Conservation (phyloP, 345 rosid genomes). For the Sisymbrium irio region DNA sequence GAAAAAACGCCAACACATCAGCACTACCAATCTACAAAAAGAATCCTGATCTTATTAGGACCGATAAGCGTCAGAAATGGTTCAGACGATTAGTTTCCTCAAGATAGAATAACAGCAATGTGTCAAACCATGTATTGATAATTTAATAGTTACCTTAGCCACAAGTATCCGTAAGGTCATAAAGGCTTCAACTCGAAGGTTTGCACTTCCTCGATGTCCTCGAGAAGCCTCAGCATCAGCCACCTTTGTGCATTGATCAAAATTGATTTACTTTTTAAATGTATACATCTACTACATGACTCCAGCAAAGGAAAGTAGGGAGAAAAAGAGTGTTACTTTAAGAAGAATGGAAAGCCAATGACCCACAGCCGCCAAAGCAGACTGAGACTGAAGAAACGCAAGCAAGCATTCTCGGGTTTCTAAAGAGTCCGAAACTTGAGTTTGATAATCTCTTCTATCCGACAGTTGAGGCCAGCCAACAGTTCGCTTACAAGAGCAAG, state of each 20-base stretch:
- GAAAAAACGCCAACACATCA: constrained; percentile 87
- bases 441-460: constrained; percentile 37
- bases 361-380: constrained; percentile 81
- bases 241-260: constrained; percentile 50
- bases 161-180: constrained; percentile 70
- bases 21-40: constrained; percentile 75
- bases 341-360: constrained; percentile 95
- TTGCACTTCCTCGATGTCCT: constrained; percentile 85
- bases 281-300: background rate
- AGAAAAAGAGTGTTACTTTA: constrained; percentile 44
- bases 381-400: constrained; percentile 74
- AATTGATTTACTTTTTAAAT: constrained; percentile 9
- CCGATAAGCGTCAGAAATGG: background rate
- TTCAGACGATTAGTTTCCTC: background rate
- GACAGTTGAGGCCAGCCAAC: constrained; percentile 55
- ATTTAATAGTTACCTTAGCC: constrained; percentile 60
- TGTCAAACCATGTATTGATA: background rate
- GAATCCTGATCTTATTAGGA: background rate
- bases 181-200: constrained; percentile 76
- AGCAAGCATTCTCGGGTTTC: constrained; percentile 62
- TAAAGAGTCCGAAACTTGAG: constrained; percentile 25
- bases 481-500: constrained; percentile 60
- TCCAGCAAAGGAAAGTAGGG: constrained; percentile 6
- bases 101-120: background rate
- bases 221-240: constrained; percentile 80